Evolutionary conservation across 2,329 filamentous ascomycete species (phyloP), one percentile per base, ranked within the genome.

Genomic region (Arthrobotrys entomopaga): DNA sequence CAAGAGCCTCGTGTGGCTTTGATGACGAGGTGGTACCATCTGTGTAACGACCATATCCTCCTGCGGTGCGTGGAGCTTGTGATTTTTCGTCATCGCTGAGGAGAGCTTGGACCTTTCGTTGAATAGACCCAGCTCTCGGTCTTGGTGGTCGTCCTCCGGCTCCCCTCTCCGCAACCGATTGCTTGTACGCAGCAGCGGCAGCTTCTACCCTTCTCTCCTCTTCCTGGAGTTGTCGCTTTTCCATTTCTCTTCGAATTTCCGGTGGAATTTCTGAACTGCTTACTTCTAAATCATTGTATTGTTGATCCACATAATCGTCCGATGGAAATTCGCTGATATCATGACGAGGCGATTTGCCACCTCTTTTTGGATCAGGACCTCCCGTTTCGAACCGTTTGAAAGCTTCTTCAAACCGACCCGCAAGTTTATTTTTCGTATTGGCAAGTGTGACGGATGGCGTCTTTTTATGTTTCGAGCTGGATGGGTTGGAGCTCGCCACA

Each of bases 141-240:
- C 29, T 81, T 80, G 1, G 79, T 78, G 16, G 80, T 77, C 19
- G 78, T 79, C 22, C 80, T 80, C 7, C 81, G 80, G 24, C 83
- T 82, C 60, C 63, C 29, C 64, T 75, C 16, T 69, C 65, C 22
- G 65, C 60, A 42, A 97, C 83, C 20, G 90, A 88, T 78, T 89
- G 88, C 38, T 91, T 88, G 81, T 98, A 97, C 81, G 96, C 93
- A 1, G 91, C 93, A 16, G 92, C 93, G 0, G 93, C 95, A 19
- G 90, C 90, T 53, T 92, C 92, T 1, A 99, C 95, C 2, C 95
- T 88, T 79, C 89, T 90, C 82, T 99, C 95, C 82, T 99, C 95
- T 79, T 95, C 89, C 16, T 89, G 90, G 1, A 97, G 85, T 65
- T 89, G 88, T 63, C 89, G 85, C 19, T 93, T 89, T 81, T 99